Conservation (phyloP, 352 stramenopile genomes). For the Globisporangium cylindrosporum region DNA sequence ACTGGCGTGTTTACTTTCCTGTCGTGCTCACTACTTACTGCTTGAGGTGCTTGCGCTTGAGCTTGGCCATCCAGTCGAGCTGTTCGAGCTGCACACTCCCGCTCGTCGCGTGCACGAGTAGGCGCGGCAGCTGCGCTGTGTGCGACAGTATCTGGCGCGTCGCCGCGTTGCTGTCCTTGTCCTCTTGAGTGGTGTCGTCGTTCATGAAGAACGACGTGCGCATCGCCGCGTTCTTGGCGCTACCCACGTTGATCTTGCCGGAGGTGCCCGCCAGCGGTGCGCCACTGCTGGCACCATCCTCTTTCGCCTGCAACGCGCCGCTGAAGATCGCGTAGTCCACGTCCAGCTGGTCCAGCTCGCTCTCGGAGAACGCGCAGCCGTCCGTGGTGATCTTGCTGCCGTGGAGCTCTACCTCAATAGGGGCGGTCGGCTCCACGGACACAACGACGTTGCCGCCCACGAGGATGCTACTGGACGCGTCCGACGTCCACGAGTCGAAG, state of each 20-base stretch:
- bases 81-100: constrained; percentile 49
- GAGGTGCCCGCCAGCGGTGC: constrained; percentile 20
- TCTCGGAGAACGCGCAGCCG: constrained; percentile 41
- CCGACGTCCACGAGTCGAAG: constrained; percentile 66
- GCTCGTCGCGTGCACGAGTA: constrained; percentile 48
- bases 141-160: constrained; percentile 6
- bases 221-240: constrained; percentile 64
- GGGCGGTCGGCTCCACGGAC: constrained; percentile 57
- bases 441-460: constrained; percentile 57
- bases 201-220: constrained; percentile 80
- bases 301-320: constrained; percentile 33
- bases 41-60: constrained; percentile 70
- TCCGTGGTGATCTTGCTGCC: constrained; percentile 43
- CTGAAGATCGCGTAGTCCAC: constrained; percentile 75
- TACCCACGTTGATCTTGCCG: constrained; percentile 75
- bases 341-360: constrained; percentile 68
- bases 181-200: constrained; percentile 13
- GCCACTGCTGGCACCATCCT: not conserved
- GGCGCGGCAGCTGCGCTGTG: constrained; percentile 18
- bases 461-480: constrained; percentile 56
- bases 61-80: constrained; percentile 79
- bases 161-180: not conserved
- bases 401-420: constrained; percentile 66
- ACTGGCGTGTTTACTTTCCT: no score
- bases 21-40: constrained; percentile 1